phyloP scores from a whole-genome alignment of 129 eudicot genomes.

The Silybum marianum region DNA sequence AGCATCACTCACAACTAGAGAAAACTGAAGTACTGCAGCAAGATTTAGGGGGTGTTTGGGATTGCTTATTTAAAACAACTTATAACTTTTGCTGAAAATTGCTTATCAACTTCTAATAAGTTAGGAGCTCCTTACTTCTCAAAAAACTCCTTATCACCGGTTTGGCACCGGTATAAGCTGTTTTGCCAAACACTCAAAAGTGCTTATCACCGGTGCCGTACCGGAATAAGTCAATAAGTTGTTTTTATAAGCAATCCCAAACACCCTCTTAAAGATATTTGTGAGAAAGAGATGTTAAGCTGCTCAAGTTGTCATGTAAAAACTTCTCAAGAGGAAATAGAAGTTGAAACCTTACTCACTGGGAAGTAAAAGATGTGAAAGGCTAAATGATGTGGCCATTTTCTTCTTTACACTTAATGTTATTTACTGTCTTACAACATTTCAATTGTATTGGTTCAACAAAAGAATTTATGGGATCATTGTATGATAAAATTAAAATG shows the following conservation, averaged over 20 bases:
- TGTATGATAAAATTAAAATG: neutral
- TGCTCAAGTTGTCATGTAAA: neutral
- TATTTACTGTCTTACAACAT: neutral
- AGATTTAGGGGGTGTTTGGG: too few species aligned
- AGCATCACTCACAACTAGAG: neutral
- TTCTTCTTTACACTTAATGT: neutral
- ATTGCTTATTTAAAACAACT: too few species aligned
- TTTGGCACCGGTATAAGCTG: too few species aligned
- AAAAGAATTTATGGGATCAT: constrained; percentile 7
- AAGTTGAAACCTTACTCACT: neutral
- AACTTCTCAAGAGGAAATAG: neutral
- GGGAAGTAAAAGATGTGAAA: neutral
- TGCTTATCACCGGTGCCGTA: too few species aligned
- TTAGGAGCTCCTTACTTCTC: too few species aligned
- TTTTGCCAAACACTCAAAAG: too few species aligned
- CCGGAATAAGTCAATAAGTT: too few species aligned
- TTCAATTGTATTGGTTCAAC: neutral
- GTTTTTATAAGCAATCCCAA: too few species aligned
- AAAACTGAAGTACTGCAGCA: constrained; percentile 10
- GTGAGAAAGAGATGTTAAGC: neutral
- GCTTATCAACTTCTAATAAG: too few species aligned
- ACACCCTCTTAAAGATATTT: neutral
- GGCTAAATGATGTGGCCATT: neutral
- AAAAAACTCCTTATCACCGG: too few species aligned
- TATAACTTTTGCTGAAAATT: too few species aligned